phyloP scores from a whole-genome alignment of 345 rosid species.

The Aethionema arabicum region DNA sequence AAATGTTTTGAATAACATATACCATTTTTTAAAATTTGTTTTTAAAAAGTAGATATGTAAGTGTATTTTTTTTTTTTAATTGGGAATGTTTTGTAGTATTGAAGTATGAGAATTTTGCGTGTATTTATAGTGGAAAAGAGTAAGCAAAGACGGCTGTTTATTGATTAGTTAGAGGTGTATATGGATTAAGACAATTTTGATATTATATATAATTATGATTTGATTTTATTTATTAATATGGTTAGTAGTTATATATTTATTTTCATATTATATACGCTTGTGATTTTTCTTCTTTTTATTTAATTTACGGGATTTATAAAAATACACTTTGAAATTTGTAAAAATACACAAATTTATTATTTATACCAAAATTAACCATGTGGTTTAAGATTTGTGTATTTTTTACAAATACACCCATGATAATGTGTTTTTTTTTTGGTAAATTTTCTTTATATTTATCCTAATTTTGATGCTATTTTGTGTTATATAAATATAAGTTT shows the following conservation, averaged over 20 bases:
- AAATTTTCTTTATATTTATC: no score
- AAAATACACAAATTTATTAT: no score
- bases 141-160: constrained; percentile 31
- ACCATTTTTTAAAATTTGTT: constrained; percentile 23
- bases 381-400: no score
- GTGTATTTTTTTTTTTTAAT: constrained; percentile 11
- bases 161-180: constrained; percentile 29
- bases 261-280: constrained; percentile 26
- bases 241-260: not conserved
- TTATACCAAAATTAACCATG: no score
- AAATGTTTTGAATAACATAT: not conserved
- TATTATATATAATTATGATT: not conserved
- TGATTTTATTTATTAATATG: not conserved
- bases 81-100: not conserved
- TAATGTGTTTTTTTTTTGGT: no score
- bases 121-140: constrained; percentile 26
- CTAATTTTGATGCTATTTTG: no score
- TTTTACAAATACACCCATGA: no score
- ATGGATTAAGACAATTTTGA: not conserved
- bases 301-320: not conserved
- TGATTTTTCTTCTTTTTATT: not conserved
- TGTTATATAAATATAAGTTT: no score
- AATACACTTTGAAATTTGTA: not conserved
- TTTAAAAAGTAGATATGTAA: no score
- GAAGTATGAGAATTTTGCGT: constrained; percentile 4